Conservation (phyloP, 2,329 filamentous ascomycete species). For the Talaromyces funiculosus region DNA sequence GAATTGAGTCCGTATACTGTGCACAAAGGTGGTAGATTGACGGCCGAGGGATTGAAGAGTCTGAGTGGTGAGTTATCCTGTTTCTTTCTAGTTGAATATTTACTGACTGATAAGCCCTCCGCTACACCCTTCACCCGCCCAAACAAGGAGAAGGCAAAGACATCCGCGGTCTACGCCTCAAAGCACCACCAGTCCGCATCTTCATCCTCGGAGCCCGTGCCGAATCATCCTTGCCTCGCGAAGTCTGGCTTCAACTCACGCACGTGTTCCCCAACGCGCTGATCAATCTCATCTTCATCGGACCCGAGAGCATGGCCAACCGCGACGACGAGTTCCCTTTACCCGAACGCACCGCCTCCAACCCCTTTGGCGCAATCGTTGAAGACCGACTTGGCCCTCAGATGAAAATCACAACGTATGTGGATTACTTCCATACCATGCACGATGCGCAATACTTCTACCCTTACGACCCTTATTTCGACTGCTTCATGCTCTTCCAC, state of each 20-base stretch:
- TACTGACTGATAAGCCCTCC: constrained; percentile 57
- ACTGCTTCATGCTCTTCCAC: constrained; percentile 95
- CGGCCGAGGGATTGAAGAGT: constrained; percentile 84
- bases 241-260: constrained; percentile 90
- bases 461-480: constrained; percentile 96
- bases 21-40: constrained; percentile 67
- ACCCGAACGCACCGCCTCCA: constrained; percentile 73
- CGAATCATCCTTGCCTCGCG: constrained; percentile 91
- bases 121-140: constrained; percentile 89
- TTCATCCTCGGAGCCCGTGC: constrained; percentile 93
- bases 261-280: constrained; percentile 90
- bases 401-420: constrained; percentile 95
- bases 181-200: constrained; percentile 80
- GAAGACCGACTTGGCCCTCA: constrained; percentile 83
- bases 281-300: constrained; percentile 89
- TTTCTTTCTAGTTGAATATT: constrained; percentile 17
- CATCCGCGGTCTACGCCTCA: constrained; percentile 73
- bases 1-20: constrained; percentile 91
- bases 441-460: constrained; percentile 86
- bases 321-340: constrained; percentile 89
- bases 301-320: constrained; percentile 92
- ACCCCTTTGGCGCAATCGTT: constrained; percentile 89
- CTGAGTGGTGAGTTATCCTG: constrained; percentile 64
- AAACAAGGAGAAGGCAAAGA: constrained; percentile 66
- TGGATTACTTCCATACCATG: constrained; percentile 96